Conservation (phyloP, 148 eudicot species). For the Tetragonia tetragonoides region DNA sequence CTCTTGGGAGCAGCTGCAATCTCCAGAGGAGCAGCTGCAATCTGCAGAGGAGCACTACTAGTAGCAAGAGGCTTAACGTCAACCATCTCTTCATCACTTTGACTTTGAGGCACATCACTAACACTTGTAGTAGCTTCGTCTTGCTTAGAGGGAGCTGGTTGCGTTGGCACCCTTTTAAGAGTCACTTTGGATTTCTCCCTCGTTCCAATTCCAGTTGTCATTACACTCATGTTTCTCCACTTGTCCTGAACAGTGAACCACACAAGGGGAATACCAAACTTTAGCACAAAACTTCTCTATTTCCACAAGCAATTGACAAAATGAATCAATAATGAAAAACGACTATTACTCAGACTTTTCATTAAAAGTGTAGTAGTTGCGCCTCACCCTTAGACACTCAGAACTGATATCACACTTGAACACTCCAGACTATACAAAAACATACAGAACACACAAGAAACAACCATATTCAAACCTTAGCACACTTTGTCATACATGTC, state of each 20-base stretch:
- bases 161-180: constrained; percentile 57
- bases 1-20: constrained; percentile 49
- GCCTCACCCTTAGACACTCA: background rate
- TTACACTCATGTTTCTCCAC: constrained; percentile 98
- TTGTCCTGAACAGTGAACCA: constrained; percentile 60
- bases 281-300: background rate
- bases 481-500: background rate
- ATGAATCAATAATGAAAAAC: background rate
- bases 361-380: background rate
- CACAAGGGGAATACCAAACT: background rate
- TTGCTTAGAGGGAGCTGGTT: constrained; percentile 42
- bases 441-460: background rate
- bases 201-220: constrained; percentile 74
- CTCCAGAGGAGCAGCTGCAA: constrained; percentile 34
- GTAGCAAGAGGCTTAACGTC: constrained; percentile 47
- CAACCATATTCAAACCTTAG: background rate
- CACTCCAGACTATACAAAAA: background rate
- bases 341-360: background rate
- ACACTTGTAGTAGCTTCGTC: constrained; percentile 59
- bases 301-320: constrained; percentile 3
- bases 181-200: constrained; percentile 78
- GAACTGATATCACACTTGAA: background rate
- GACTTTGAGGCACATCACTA: constrained; percentile 47
- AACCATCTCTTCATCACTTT: constrained; percentile 69
- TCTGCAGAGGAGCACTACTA: constrained; percentile 53